Evolutionary conservation across 2,329 filamentous ascomycete species (phyloP).

Genomic region (Gliomastix tumulicola): DNA sequence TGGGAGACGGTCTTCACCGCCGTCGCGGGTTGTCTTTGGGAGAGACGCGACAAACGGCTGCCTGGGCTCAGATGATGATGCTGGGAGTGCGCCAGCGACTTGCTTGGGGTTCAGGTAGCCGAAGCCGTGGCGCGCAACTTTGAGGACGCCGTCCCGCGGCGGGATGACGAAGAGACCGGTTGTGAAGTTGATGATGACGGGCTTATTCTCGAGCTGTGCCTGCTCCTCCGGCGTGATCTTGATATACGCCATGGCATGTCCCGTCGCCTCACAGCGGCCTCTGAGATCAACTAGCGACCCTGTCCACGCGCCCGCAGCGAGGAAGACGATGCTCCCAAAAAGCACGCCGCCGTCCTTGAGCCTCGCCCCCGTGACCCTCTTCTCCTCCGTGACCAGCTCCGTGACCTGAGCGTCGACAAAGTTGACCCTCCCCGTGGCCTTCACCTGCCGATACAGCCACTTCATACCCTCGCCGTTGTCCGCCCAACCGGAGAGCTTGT

Average conservation of each 20-base stretch:
- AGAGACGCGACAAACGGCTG: slow-evolving; percentile 24
- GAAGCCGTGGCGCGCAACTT: slow-evolving; percentile 63
- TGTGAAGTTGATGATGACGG: slow-evolving; percentile 66
- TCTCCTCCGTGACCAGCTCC: slow-evolving; percentile 29
- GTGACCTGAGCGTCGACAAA: slow-evolving; percentile 46
- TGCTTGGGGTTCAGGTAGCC: slow-evolving; percentile 54
- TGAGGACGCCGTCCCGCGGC: slow-evolving; percentile 54
- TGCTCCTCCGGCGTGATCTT: slow-evolving; percentile 68
- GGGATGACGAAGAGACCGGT: slow-evolving; percentile 71
- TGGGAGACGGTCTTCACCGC: slow-evolving; percentile 42
- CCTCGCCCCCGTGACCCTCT: slow-evolving; percentile 46
- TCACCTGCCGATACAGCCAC: slow-evolving; percentile 50
- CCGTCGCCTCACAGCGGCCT: slow-evolving; percentile 71
- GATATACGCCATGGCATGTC: slow-evolving; percentile 75
- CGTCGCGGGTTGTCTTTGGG: slow-evolving; percentile 25
- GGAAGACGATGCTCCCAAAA: slow-evolving; percentile 64
- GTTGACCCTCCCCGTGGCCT: slow-evolving; percentile 44
- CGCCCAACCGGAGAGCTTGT: slow-evolving; percentile 71
- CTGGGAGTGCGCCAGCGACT: slow-evolving; percentile 23
- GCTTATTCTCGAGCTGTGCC: slow-evolving; percentile 53
- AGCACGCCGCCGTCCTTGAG: slow-evolving; percentile 24
- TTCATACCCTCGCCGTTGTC: slow-evolving; percentile 66
- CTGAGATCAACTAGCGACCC: slow-evolving; percentile 69
- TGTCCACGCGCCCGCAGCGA: slow-evolving; percentile 87
- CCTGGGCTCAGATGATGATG: slow-evolving; percentile 14